Conservation (phyloP, 805 yeast genomes). For the Candida maris region DNA sequence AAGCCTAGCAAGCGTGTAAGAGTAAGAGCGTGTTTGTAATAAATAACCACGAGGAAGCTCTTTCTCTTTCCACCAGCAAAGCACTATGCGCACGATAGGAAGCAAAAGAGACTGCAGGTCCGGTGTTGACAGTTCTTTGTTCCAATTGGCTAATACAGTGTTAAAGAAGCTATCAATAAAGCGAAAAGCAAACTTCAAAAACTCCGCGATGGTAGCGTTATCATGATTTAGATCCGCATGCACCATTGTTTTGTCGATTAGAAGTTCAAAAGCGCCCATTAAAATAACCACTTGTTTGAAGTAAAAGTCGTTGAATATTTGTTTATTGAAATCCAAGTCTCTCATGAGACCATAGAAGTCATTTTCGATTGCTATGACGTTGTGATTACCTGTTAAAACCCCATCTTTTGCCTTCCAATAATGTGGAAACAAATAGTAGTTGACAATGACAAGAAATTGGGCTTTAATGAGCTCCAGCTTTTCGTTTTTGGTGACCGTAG, state of each 20-base stretch:
- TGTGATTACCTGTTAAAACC: constrained; percentile 29
- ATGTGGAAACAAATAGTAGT: constrained; percentile 40
- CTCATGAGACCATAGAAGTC: constrained; percentile 30
- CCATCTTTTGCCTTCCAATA: constrained; percentile 34
- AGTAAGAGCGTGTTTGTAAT: constrained; percentile 18
- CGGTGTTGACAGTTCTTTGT: constrained; percentile 11
- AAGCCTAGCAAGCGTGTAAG: constrained; percentile 18
- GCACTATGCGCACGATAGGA: constrained; percentile 45
- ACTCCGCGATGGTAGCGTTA: constrained; percentile 24
- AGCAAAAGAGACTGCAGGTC: constrained; percentile 26
- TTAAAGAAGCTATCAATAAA: constrained; percentile 34
- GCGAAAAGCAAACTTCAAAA: constrained; percentile 40
- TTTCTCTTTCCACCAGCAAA: constrained; percentile 56
- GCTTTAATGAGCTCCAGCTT: constrained; percentile 29
- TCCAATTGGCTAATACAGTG: constrained; percentile 24
- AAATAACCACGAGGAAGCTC: constrained; percentile 35
- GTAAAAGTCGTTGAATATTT: constrained; percentile 31
- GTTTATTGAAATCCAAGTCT: constrained; percentile 30
- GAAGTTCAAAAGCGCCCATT: constrained; percentile 35
- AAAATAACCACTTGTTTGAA: constrained; percentile 36
- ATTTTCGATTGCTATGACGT: constrained; percentile 27
- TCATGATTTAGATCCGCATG: constrained; percentile 25
- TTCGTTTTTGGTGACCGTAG: constrained; percentile 32
- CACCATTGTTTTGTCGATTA: constrained; percentile 25
- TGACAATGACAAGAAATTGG: constrained; percentile 30